Base-by-base conservation (phyloP, 2,329 filamentous ascomycete genomes). In the Cryphonectria japonica region DNA sequence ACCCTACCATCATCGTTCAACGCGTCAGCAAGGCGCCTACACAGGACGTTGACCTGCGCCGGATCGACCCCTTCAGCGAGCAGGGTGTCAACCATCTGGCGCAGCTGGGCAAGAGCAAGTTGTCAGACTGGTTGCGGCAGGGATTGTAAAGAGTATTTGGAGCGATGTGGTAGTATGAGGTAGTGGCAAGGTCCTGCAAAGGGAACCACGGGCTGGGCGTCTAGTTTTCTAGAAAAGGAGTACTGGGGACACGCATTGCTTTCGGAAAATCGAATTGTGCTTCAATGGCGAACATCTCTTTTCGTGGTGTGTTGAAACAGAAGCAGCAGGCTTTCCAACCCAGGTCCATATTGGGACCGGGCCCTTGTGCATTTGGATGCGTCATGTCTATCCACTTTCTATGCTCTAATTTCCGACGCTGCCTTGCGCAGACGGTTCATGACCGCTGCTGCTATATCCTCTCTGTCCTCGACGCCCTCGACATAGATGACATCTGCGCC, bases 81-180 rank as follows among this genome's bases (percentile, higher is more conserved):
- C 94, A 98, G 83, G 95, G 95, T 66, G 89, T 98, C 81, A 91
- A 97, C 82, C 98, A 97, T 83, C 86, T 95, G 75, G 96, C 95
- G 82, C 93, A 97, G 81, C 92, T 98, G 80, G 95, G 95, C 80
- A 97, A 96, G 86, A 91, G 92, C 77, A 95, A 97, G 83, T 83
- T 97, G 79, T 92, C 93, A 61, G 95, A 98, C 83, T 92, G 94
- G 87, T 86, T 98, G 86, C 90, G 95, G 80, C 93, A 97, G 82
- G 92, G 93, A 29, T 82, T 94, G 81, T 94, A 83, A 86, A 71
- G 34, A 71, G 74, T 54, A 50, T 62, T 66, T 68, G 57, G 69
- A 68, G 22, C 11, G n/a, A 41, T 43, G 60, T 19, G 34, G 60
- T 2, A 41, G 13, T 61, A 61, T 37, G 7, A 62, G 39, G 26